phyloP scores from a whole-genome alignment of 2,329 filamentous ascomycete genomes.

The Cytospora leucostoma region DNA sequence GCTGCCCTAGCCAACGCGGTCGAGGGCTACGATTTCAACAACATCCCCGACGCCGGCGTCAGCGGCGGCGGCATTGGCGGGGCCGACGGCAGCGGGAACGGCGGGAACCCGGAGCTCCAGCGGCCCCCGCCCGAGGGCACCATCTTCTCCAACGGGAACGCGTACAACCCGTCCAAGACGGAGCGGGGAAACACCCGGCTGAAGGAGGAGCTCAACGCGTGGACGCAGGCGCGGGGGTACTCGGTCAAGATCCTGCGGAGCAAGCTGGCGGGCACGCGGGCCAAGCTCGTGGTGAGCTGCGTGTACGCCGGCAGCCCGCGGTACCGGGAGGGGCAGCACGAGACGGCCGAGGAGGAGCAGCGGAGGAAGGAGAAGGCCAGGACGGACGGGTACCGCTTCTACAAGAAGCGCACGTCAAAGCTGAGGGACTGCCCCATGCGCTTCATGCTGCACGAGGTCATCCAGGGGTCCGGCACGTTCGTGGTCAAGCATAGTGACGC shows the following conservation, averaged over 20 bases:
- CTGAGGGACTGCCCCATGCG: constrained; percentile 23
- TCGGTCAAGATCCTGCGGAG: constrained; percentile 25
- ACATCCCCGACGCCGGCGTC: constrained; percentile 9
- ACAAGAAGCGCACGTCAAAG: constrained; percentile 22
- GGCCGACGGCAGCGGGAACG: not conserved
- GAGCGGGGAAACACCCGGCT: constrained; percentile 12
- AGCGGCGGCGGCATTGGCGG: not conserved
- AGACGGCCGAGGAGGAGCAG: constrained; percentile 15
- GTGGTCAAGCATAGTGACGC: constrained; percentile 19
- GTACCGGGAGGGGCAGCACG: constrained; percentile 2
- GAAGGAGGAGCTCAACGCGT: constrained; percentile 24
- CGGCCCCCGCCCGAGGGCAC: constrained; percentile 25
- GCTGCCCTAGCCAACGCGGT: constrained; percentile 9
- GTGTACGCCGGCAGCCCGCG: constrained; percentile 12
- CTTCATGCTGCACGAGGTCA: constrained; percentile 24
- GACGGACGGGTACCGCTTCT: constrained; percentile 13
- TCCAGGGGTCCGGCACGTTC: constrained; percentile 20
- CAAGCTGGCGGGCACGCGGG: constrained; percentile 21
- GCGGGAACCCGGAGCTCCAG: constrained; percentile 11
- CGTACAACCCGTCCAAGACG: constrained; percentile 15
- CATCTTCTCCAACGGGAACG: constrained; percentile 25
- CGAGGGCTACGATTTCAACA: constrained; percentile 17
- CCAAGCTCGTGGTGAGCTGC: constrained; percentile 28
- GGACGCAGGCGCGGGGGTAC: constrained; percentile 26
- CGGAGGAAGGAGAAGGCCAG: constrained; percentile 9